phyloP scores from a whole-genome alignment of 1,139 yeast species.

The Candida albicans region DNA sequence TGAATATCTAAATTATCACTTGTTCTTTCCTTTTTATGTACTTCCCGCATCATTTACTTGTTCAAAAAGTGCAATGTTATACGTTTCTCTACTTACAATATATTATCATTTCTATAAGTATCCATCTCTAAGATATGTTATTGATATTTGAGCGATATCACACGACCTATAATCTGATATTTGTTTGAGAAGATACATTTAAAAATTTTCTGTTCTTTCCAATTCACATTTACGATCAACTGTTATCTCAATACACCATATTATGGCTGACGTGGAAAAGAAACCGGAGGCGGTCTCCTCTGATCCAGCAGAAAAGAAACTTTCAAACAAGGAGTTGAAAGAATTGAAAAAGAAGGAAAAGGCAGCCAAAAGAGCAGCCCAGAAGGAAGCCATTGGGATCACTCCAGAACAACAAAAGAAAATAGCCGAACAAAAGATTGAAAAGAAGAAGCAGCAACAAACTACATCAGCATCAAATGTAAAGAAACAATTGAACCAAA shows the following conservation, averaged over 20 bases:
- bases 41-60: too few relatives aligned
- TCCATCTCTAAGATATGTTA: too few relatives aligned
- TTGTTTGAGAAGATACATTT: too few relatives aligned
- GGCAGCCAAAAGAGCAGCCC: conserved; percentile 82
- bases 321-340: conserved; percentile 80
- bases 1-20: too few relatives aligned
- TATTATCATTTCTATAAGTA: too few relatives aligned
- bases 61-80: too few relatives aligned
- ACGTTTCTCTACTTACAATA: too few relatives aligned
- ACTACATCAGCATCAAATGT: conserved; percentile 42
- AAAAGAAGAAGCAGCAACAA: conserved; percentile 31
- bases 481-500: conserved; percentile 56
- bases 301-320: conserved; percentile 21
- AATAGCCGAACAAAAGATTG: conserved; percentile 42
- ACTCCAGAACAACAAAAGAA: conserved; percentile 44
- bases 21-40: too few relatives aligned
- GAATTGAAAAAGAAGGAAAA: conserved; percentile 86
- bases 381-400: conserved; percentile 56
- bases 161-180: too few relatives aligned
- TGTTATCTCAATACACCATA: background rate
- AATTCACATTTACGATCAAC: too few relatives aligned
- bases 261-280: conserved; percentile 8
- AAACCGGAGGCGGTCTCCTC: conserved; percentile 8
- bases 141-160: too few relatives aligned
- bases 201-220: too few relatives aligned